Evolutionary conservation across 257 asterid genomes (phyloP).

Genomic region (Fraxinus cuspidata): DNA sequence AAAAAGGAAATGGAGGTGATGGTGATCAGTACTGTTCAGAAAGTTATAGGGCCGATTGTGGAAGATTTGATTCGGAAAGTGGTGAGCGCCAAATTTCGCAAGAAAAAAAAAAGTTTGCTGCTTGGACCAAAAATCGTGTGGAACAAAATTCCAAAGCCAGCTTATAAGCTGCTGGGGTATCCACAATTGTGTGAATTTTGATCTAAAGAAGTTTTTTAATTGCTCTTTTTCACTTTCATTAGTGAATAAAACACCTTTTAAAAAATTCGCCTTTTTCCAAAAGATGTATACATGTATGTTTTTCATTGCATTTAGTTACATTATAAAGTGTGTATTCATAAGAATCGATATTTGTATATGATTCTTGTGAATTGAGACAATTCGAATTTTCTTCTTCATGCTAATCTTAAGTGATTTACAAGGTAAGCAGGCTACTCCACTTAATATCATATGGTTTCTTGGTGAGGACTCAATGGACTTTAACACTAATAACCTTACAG

Average conservation of each 20-base stretch:
- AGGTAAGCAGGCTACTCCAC: neutral
- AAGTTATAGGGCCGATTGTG: neutral
- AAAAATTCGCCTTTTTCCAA: neutral
- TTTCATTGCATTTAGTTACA: neutral
- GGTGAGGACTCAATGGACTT: neutral
- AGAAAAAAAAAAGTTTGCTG: too few relatives aligned
- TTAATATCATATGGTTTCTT: neutral
- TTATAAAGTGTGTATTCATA: neutral
- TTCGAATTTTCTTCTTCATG: neutral
- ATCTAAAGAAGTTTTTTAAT: neutral
- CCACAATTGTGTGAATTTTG: too few relatives aligned
- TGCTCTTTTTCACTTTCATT: neutral
- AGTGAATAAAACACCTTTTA: neutral
- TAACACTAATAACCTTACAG: neutral
- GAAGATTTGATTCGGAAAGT: neutral
- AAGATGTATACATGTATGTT: too few relatives aligned
- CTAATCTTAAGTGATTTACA: neutral
- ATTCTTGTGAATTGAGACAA: neutral
- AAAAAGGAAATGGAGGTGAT: conserved; percentile 10
- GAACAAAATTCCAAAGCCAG: too few relatives aligned
- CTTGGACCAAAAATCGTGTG: too few relatives aligned
- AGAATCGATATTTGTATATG: neutral
- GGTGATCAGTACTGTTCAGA: neutral
- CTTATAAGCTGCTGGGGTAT: too few relatives aligned
- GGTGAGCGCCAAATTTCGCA: neutral